Conservation (phyloP, 2,329 filamentous ascomycete species). For the Calonectria leucothoes region DNA sequence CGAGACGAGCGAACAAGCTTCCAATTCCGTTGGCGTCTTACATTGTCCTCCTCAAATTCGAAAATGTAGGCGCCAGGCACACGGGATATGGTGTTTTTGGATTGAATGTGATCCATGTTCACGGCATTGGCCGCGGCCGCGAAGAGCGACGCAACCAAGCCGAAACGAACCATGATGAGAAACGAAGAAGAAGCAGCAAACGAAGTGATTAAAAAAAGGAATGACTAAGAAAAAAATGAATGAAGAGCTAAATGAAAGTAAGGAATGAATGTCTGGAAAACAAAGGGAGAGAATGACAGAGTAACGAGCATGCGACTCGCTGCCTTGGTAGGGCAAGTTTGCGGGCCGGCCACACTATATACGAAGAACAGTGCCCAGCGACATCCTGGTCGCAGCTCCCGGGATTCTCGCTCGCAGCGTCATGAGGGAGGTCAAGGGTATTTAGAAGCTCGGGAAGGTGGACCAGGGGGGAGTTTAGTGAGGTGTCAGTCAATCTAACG, state of each 20-base stretch:
- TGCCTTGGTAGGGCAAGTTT: not conserved
- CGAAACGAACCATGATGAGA: slow-evolving; percentile 50
- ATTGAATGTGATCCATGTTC: slow-evolving; percentile 35
- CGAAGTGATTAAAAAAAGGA: not conserved
- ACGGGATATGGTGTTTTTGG: slow-evolving; percentile 34
- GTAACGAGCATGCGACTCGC: slow-evolving; percentile 7
- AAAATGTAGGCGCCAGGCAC: slow-evolving; percentile 64
- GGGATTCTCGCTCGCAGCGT: not conserved
- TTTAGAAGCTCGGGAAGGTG: not conserved
- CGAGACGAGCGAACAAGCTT: no score
- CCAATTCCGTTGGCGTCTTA: slow-evolving; percentile 41
- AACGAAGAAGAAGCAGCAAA: not conserved
- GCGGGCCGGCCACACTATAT: slow-evolving; percentile 14
- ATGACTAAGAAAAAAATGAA: not conserved
- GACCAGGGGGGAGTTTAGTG: not conserved
- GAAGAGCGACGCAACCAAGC: slow-evolving; percentile 49
- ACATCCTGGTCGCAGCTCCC: not conserved
- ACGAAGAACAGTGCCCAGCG: not conserved
- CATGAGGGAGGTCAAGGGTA: not conserved
- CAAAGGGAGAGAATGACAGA: not conserved
- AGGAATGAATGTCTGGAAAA: not conserved
- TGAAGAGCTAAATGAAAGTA: not conserved
- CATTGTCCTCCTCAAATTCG: slow-evolving; percentile 63
- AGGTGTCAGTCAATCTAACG: not conserved
- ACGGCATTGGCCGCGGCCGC: slow-evolving; percentile 47